phyloP scores from a whole-genome alignment of 2,329 filamentous ascomycete species.

The Xylaria sp. region DNA sequence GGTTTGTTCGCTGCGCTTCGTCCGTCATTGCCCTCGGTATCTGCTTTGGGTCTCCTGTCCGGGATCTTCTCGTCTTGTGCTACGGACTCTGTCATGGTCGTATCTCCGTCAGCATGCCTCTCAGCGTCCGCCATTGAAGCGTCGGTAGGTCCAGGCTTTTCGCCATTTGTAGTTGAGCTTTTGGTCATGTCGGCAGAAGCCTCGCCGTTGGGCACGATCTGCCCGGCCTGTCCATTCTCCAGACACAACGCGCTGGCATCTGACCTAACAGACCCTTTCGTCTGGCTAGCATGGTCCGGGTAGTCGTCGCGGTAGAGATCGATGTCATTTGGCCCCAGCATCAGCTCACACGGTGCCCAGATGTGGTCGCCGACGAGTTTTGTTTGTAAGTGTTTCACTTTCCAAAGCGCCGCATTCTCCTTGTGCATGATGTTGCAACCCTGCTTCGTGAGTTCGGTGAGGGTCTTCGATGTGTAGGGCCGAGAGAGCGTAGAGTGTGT shows the following conservation, averaged over 20 bases:
- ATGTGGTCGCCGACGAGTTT: constrained; percentile 75
- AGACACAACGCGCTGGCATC: constrained; percentile 24
- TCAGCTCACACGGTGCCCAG: constrained; percentile 63
- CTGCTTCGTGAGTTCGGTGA: constrained; percentile 71
- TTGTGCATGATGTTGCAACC: constrained; percentile 72
- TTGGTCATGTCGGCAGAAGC: constrained; percentile 9
- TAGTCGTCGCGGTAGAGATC: constrained; percentile 56
- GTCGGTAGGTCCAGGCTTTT: constrained; percentile 21
- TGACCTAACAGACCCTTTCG: constrained; percentile 28
- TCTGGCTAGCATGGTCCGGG: constrained; percentile 31
- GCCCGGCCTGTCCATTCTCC: constrained; percentile 24
- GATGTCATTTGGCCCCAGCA: constrained; percentile 59
- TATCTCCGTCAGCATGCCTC: constrained; percentile 19
- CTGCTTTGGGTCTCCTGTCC: constrained; percentile 5
- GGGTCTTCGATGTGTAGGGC: constrained; percentile 73
- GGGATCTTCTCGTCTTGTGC: constrained; percentile 24
- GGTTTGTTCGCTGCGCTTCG: not conserved
- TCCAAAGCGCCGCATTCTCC: constrained; percentile 73
- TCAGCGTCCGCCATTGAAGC: constrained; percentile 37
- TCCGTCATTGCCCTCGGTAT: constrained; percentile 3
- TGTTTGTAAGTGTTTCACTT: constrained; percentile 73
- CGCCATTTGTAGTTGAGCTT: constrained; percentile 13
- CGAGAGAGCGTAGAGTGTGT: constrained; percentile 74
- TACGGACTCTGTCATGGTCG: constrained; percentile 18
- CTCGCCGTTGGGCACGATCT: constrained; percentile 28